These are phyloP conservation scores for Ottelia alismoides DNA, from an alignment of 106 monocot species.

Conservation along the genomic window DNA sequence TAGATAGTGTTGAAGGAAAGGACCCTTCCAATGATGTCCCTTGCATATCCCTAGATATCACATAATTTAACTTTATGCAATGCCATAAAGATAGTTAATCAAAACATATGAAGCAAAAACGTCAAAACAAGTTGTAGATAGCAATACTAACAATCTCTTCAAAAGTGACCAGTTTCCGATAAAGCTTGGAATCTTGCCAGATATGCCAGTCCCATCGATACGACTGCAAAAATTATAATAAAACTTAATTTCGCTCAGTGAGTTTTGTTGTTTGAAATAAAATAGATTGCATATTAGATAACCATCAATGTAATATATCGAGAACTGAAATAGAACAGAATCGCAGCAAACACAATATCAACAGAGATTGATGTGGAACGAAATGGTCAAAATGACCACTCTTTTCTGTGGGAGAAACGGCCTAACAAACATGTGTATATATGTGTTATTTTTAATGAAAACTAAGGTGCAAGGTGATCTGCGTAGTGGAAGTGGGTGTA, in stretches of 20 bases:
- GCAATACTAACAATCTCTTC: conserved; percentile 10
- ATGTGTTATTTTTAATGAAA: too few species aligned
- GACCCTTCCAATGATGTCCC: conserved; percentile 53
- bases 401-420: conserved; percentile 28
- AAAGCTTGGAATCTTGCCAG: conserved; percentile 30
- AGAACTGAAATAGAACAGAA: not conserved
- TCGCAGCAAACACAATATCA: not conserved
- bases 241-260: too few species aligned
- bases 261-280: too few species aligned
- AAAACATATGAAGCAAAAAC: too few species aligned
- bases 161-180: conserved; percentile 27
- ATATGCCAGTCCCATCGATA: conserved; percentile 20
- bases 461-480: too few species aligned
- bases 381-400: conserved; percentile 6
- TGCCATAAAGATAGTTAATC: not conserved
- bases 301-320: too few species aligned
- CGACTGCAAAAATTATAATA: conserved; percentile 23
- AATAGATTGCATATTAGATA: too few species aligned
- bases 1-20: conserved; percentile 29
- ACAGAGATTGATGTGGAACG: conserved; percentile 22
- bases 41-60: conserved; percentile 35
- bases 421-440: conserved; percentile 28
- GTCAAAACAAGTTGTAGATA: not conserved
- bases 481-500: too few species aligned
- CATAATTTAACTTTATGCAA: not conserved